Percentiles rank a stretch among this genome's conserved stretches.
Conservation (phyloP, 306 rosid genomes). For the Morella rubra region DNA sequence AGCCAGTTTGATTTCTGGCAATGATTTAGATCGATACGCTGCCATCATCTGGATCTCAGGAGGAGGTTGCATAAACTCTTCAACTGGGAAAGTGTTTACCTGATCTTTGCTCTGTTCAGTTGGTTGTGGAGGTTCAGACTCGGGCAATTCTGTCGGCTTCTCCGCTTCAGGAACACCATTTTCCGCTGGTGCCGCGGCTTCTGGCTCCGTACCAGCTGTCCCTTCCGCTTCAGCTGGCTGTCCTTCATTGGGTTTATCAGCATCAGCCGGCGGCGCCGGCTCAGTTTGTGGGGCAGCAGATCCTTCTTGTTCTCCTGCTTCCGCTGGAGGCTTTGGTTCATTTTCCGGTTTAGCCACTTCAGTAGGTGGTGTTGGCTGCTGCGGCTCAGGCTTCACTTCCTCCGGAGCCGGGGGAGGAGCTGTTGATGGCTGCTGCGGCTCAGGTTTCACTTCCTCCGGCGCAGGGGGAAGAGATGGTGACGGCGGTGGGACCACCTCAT, state of each 20-base stretch:
- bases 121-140: slow-evolving; percentile 8
- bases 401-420: background rate
- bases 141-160: background rate
- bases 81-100: slow-evolving; percentile 18
- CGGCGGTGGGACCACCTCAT: slow-evolving; percentile 24
- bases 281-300: background rate
- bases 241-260: slow-evolving; percentile 21
- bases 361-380: background rate
- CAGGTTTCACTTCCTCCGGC: slow-evolving; percentile 27
- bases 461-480: slow-evolving; percentile 22
- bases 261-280: slow-evolving; percentile 2
- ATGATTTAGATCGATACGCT: slow-evolving; percentile 25
- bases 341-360: background rate
- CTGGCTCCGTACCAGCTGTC: background rate
- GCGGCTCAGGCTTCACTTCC: slow-evolving; percentile 24
- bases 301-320: background rate
- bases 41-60: slow-evolving; percentile 26
- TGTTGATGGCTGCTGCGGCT: background rate
- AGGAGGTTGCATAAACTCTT: slow-evolving; percentile 8
- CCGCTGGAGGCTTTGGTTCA: slow-evolving; percentile 10
- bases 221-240: background rate
- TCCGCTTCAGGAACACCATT: slow-evolving; percentile 6
- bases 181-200: background rate
- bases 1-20: slow-evolving; percentile 39
- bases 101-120: slow-evolving; percentile 4